Evolutionary conservation across 202 grass and related monocot species (phyloP).

Genomic region (Alloteropsis angusta): DNA sequence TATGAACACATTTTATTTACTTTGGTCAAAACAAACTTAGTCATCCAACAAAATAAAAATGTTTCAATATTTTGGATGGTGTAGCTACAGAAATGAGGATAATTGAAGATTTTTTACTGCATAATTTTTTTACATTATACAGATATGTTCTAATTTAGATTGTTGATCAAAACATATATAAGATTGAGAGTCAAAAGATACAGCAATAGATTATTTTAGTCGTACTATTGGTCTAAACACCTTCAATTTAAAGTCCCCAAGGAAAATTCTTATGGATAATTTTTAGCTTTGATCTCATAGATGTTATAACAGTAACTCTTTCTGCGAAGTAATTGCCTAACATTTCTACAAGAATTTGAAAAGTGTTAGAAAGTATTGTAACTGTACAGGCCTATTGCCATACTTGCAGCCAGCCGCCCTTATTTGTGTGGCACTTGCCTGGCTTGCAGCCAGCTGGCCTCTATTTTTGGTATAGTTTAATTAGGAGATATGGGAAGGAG

Average conservation of each 20-base stretch:
- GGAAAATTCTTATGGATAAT: background rate
- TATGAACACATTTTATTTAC: background rate
- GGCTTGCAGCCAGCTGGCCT: no score
- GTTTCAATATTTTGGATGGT: background rate
- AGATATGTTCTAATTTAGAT: background rate
- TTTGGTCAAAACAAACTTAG: background rate
- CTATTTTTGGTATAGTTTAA: no score
- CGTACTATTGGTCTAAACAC: background rate
- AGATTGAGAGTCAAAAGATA: background rate
- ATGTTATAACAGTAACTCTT: background rate
- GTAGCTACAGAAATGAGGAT: background rate
- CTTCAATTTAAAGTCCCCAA: background rate
- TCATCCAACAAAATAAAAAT: background rate
- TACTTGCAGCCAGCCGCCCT: no score
- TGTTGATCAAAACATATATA: background rate
- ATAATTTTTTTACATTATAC: background rate
- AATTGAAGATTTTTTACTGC: background rate
- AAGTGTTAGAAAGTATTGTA: no score
- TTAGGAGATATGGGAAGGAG: no score
- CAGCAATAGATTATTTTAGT: background rate
- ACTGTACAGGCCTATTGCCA: no score
- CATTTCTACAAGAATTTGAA: background rate
- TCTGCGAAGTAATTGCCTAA: background rate
- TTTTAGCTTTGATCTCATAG: background rate
- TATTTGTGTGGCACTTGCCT: no score